Conservation (phyloP, 2,329 filamentous ascomycete genomes). For the Chaetomium sp. region DNA sequence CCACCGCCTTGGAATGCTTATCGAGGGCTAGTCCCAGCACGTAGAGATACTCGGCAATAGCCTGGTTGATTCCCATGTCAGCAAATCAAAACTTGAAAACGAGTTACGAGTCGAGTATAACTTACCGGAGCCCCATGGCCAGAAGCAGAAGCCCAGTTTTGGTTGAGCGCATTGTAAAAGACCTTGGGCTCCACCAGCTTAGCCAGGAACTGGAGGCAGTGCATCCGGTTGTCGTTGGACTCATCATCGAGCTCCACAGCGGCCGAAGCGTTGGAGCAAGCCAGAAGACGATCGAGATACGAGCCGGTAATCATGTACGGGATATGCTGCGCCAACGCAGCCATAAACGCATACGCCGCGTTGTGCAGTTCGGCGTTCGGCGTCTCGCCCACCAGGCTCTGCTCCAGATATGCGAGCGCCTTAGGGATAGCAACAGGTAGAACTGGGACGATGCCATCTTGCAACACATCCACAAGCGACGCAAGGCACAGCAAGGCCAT, state of each 20-base stretch:
- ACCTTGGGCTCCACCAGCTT: slow-evolving; percentile 70
- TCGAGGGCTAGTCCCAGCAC: slow-evolving; percentile 66
- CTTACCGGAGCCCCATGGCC: slow-evolving; percentile 56
- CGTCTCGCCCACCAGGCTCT: slow-evolving; percentile 49
- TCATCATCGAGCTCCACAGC: slow-evolving; percentile 54
- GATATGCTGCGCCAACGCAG: slow-evolving; percentile 71
- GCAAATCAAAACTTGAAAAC: not conserved
- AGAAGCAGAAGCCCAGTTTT: slow-evolving; percentile 63
- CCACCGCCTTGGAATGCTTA: slow-evolving; percentile 67
- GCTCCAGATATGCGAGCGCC: slow-evolving; percentile 63
- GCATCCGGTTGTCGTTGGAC: slow-evolving; percentile 56
- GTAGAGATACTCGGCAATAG: slow-evolving; percentile 61
- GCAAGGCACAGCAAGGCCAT: slow-evolving; percentile 86
- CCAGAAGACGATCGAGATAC: slow-evolving; percentile 66
- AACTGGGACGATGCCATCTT: slow-evolving; percentile 77
- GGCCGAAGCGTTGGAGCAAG: slow-evolving; percentile 66
- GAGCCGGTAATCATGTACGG: slow-evolving; percentile 81
- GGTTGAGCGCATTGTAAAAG: slow-evolving; percentile 66
- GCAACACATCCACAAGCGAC: slow-evolving; percentile 80
- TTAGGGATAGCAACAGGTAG: slow-evolving; percentile 69
- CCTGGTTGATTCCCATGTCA: slow-evolving; percentile 39
- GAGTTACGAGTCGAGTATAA: slow-evolving; percentile 1
- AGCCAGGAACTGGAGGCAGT: slow-evolving; percentile 68
- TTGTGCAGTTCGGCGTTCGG: slow-evolving; percentile 65
- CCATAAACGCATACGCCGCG: slow-evolving; percentile 73